A percentile compares a stretch with the other conserved stretches of the same genome.
Conservation (phyloP, 2,329 filamentous ascomycete species). For the Fusarium pseudonygamai region DNA sequence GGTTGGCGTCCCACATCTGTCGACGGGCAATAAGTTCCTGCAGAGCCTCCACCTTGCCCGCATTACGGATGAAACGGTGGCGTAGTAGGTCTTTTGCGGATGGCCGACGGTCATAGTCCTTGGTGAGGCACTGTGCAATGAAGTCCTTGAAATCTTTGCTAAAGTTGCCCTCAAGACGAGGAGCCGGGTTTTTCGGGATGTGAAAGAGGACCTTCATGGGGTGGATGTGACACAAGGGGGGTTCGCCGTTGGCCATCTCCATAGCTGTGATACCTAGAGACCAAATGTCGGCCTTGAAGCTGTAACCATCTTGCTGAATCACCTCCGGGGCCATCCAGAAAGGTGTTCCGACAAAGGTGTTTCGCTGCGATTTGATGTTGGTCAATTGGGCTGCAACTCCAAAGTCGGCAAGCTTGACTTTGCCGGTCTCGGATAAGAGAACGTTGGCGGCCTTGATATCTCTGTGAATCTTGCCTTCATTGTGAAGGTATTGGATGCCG, state of each 20-base stretch:
- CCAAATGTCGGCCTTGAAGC: constrained; percentile 95
- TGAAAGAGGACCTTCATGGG: constrained; percentile 95
- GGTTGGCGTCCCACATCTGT: constrained; percentile 82
- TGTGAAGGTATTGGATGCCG: constrained; percentile 92
- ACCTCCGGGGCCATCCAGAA: constrained; percentile 98
- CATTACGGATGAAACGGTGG: constrained; percentile 87
- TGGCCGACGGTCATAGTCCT: constrained; percentile 86
- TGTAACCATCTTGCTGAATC: constrained; percentile 83
- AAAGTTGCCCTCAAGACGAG: constrained; percentile 84
- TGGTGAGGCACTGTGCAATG: constrained; percentile 87
- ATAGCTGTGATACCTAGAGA: constrained; percentile 91
- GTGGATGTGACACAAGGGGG: constrained; percentile 85
- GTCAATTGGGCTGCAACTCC: constrained; percentile 96
- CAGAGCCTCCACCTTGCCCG: constrained; percentile 87
- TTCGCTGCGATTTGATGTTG: constrained; percentile 96
- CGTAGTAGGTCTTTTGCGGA: constrained; percentile 87
- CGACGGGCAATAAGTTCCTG: constrained; percentile 87
- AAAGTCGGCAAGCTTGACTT: constrained; percentile 96
- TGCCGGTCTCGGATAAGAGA: constrained; percentile 87
- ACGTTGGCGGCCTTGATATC: constrained; percentile 98
- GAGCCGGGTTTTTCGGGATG: constrained; percentile 88
- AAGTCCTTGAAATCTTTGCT: constrained; percentile 96
- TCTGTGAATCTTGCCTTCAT: constrained; percentile 93
- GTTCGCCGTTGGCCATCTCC: constrained; percentile 87
- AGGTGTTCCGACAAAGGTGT: constrained; percentile 97